phyloP scores from a whole-genome alignment of 345 rosid species.

The Excoecaria agallocha region DNA sequence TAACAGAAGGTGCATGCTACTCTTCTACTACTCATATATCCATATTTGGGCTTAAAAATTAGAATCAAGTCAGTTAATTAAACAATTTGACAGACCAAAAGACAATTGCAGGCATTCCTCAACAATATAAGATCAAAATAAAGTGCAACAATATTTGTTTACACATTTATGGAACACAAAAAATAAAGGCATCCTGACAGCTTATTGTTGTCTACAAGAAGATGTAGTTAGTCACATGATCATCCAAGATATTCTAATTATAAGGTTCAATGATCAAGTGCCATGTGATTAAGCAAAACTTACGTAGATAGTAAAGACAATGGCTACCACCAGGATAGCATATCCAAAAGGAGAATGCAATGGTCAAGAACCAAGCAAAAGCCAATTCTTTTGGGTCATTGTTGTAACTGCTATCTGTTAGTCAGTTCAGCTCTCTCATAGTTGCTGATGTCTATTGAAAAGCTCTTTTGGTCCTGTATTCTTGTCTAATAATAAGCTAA shows the following conservation, averaged over 20 bases:
- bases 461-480: not conserved
- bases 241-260: too few species aligned
- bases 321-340: too few species aligned
- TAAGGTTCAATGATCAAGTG: too few species aligned
- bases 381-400: not conserved
- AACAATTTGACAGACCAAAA: too few species aligned
- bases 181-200: not conserved
- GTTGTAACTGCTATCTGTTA: not conserved
- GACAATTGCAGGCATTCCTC: not conserved
- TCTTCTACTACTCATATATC: not conserved
- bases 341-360: slow-evolving; percentile 37
- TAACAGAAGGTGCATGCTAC: not conserved
- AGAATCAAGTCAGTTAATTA: not conserved
- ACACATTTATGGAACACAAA: not conserved
- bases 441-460: not conserved
- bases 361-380: not conserved
- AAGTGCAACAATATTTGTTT: not conserved
- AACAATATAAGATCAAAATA: not conserved
- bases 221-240: slow-evolving; percentile 15
- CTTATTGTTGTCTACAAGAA: not conserved
- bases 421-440: not conserved
- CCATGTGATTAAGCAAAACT: too few species aligned
- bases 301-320: too few species aligned
- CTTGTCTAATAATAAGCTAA: not conserved
- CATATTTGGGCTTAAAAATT: not conserved